These are phyloP conservation scores for Aureobasidium leucospermi DNA, from an alignment of 2,329 filamentous ascomycete genomes.

Conservation along the genomic window DNA sequence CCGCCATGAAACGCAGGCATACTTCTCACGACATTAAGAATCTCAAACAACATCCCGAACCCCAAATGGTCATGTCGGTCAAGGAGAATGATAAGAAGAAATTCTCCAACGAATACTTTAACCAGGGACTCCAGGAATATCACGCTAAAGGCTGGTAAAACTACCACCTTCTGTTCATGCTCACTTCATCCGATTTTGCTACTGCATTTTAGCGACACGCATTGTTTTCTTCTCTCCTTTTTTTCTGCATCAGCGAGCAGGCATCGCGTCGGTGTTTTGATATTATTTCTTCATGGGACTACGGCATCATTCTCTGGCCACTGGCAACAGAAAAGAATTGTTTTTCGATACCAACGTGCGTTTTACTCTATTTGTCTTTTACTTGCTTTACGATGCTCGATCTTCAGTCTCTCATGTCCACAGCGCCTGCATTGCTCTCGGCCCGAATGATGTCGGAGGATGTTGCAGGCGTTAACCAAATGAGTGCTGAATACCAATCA, in stretches of 20 bases:
- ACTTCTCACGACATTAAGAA: conserved; percentile 88
- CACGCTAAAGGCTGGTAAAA: conserved; percentile 76
- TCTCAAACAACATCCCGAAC: conserved; percentile 71
- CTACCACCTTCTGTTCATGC: background rate
- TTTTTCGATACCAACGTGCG: conserved; percentile 13
- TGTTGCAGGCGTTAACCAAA: background rate
- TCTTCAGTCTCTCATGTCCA: background rate
- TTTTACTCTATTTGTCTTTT: background rate
- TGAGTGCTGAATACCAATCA: background rate
- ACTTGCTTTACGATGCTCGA: background rate
- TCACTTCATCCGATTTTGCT: background rate
- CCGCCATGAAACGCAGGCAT: conserved; percentile 81
- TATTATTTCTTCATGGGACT: background rate
- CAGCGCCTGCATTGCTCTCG: background rate
- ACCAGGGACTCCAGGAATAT: conserved; percentile 75
- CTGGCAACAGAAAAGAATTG: conserved; percentile 7
- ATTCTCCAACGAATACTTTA: conserved; percentile 80
- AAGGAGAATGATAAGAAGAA: conserved; percentile 38
- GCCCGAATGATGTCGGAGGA: background rate
- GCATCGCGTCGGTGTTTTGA: conserved; percentile 4
- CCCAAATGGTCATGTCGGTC: conserved; percentile 42
- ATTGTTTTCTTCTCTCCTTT: background rate
- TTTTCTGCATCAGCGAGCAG: conserved; percentile 13
- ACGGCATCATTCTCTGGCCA: conserved; percentile 8
- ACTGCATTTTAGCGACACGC: conserved; percentile 16